Evolutionary conservation across 2,329 filamentous ascomycete species (phyloP).

Genomic region (Phaeosphaeriaceae sp.): DNA sequence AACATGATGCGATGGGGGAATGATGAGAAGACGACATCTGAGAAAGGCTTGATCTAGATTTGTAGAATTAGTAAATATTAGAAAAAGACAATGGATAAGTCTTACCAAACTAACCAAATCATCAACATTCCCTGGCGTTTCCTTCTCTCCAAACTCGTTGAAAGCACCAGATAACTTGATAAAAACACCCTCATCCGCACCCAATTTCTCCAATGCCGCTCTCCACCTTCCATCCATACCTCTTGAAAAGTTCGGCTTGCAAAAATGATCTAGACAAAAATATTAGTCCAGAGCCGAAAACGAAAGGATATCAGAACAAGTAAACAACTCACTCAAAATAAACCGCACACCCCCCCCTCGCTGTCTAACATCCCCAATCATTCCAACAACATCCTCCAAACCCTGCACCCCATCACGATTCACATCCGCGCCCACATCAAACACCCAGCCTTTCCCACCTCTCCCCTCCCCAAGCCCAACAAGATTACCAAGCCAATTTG

Average conservation of each 20-base stretch:
- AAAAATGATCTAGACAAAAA: constrained; percentile 73
- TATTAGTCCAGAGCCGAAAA: too few relatives aligned
- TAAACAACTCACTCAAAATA: constrained; percentile 65
- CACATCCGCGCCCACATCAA: constrained; percentile 86
- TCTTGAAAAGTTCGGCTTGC: constrained; percentile 69
- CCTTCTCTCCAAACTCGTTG: constrained; percentile 68
- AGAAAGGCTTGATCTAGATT: constrained; percentile 1
- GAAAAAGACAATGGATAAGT: too few relatives aligned
- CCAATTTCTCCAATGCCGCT: constrained; percentile 70
- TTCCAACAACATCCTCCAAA: constrained; percentile 44
- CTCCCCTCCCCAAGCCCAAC: constrained; percentile 66
- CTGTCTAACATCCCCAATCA: constrained; percentile 53
- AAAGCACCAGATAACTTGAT: constrained; percentile 93
- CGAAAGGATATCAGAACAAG: too few relatives aligned
- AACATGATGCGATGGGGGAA: constrained; percentile 84
- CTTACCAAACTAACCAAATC: constrained; percentile 27
- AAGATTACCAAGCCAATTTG: constrained; percentile 57
- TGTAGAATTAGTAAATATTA: too few relatives aligned
- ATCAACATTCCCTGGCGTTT: constrained; percentile 14
- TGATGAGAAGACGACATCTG: constrained; percentile 62
- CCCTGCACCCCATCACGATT: constrained; percentile 74
- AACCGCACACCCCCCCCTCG: constrained; percentile 61
- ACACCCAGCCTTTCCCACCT: constrained; percentile 67
- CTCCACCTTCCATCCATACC: constrained; percentile 60
- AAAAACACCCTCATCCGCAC: constrained; percentile 70